Evolutionary conservation across 202 grass and related monocot genomes (phyloP), one percentile per base, ranked within the genome.

Genomic region (Saccharum hybrid): DNA sequence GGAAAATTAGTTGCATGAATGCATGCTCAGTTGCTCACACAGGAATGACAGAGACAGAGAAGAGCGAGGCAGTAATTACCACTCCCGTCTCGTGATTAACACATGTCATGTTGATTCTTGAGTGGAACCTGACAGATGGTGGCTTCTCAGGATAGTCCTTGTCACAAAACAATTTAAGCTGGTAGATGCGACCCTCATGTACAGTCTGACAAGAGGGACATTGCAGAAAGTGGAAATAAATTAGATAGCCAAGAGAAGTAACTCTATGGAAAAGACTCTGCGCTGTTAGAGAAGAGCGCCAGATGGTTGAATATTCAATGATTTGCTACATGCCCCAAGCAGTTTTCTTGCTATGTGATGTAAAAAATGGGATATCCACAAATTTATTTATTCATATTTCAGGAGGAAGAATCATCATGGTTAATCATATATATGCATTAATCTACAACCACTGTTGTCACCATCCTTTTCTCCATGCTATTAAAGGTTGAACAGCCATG

Each of bases 171-270:
- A 91, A 80, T 74, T 91, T 91, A 11, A 91, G 86, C 77, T 85
- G 82, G 78, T 91, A 91, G 64, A 91, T 91, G 67, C 86, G 86
- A 8, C 90, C 90, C 67, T 91, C 90, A 91, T 91, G 90, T 72
- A 91, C 90, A 70, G 90, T 88, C 86, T 89, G 51, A 39, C 18
- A 34, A 82, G 39, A 63, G 54, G 62, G 45, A 59, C 8, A 22
- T 9, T 22, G 42, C 7, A 0, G 36, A 71, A 74, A 72, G 34
- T 42, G 7, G 7, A 62, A 1, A 14, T 6, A 4, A 28, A 16
- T 74, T 75, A 75, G 26, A 67, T 11, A 76, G 10, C 15, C 31
- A 16, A 39, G 14, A 37, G 0, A 43, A 66, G 7, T 3, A 60
- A 75, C 18, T 23, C 7, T 10, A 41, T 23, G 12, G 1, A 22